Base-by-base conservation (phyloP, 1,139 yeast genomes). In the Meyerozyma smithsonii region DNA sequence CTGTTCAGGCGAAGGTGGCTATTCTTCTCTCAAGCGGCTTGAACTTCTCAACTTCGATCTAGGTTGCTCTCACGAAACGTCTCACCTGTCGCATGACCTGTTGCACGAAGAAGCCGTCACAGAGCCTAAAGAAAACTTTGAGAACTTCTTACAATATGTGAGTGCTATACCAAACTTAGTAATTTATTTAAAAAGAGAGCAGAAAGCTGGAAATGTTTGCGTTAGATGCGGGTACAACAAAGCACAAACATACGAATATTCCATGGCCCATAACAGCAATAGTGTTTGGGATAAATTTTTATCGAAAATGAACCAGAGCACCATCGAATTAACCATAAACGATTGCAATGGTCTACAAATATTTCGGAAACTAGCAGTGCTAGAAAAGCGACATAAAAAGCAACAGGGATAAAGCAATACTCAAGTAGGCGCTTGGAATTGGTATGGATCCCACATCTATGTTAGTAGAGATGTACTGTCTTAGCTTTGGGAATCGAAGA, bases 1-100 rank as follows among this genome's bases (percentile, higher is more conserved):
- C n/a, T 68, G 75, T 46, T 66, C 73, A 5, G 62, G 66, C 5
- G 49, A 52, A 21, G 72, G 73, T 0, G 61, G 60, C 8, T 70
- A 64, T 42, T 46, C 61, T 2, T 56, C 48, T 8, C 42, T 71
- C 28, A 51, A 53, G 5, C 50, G 52, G 10, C 47, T 70, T 10
- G 49, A 50, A 8, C 50, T 71, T 16, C 47, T 54, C 1, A 64
- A 68, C 42, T 69, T 71, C 42, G 69, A 65, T 43, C 50, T 70
- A 8, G 47, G 58, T 38, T 51, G 49, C 21, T 7, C 34, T 5
- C 23, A 44, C 8, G 42, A 40, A n/a, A 34, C 12, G n/a, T 17
- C 14, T 10, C 37, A 16, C 8, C 20, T 4, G n/a, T n/a, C 21
- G 21, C 20, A 30, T 8, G 15, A 30, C n/a, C n/a, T n/a, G n/a